phyloP scores from a whole-genome alignment of 345 rosid genomes.

The Firmiana major region DNA sequence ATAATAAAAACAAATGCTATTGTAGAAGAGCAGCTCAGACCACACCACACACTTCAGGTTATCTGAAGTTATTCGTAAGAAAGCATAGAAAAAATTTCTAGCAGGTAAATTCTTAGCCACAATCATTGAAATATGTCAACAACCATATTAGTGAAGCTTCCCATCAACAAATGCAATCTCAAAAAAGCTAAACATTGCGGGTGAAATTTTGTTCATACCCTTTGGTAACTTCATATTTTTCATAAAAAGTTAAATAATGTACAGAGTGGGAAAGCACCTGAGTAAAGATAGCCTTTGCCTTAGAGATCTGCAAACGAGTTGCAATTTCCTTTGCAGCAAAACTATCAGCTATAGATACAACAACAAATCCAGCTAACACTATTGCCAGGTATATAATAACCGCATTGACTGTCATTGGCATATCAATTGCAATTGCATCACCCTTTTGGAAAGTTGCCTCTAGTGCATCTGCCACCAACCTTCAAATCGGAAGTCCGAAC shows the following conservation, averaged over 20 bases:
- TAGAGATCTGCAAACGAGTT: constrained; percentile 64
- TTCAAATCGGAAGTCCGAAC: constrained; percentile 18
- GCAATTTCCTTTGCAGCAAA: constrained; percentile 86
- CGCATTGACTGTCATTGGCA: constrained; percentile 90
- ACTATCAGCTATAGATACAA: constrained; percentile 95
- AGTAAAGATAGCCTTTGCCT: constrained; percentile 85
- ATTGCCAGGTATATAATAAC: constrained; percentile 82
- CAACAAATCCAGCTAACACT: constrained; percentile 69
- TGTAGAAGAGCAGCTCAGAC: not conserved
- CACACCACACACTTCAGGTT: not conserved
- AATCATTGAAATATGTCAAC: not conserved
- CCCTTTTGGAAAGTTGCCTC: constrained; percentile 60
- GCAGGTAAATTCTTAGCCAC: not conserved
- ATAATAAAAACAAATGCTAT: not conserved
- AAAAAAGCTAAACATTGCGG: not conserved
- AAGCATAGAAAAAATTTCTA: not conserved
- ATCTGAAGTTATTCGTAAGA: not conserved
- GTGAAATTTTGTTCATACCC: not conserved
- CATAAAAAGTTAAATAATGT: constrained; percentile 1
- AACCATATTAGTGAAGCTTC: not conserved
- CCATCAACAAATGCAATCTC: not conserved
- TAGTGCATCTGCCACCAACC: constrained; percentile 81
- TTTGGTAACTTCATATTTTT: not conserved
- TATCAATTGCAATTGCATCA: constrained; percentile 85
- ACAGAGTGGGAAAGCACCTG: constrained; percentile 49